Evolutionary conservation across 2,329 filamentous ascomycete genomes (phyloP), one percentile per base, ranked within the genome.

Genomic region (Talaromyces piceae): DNA sequence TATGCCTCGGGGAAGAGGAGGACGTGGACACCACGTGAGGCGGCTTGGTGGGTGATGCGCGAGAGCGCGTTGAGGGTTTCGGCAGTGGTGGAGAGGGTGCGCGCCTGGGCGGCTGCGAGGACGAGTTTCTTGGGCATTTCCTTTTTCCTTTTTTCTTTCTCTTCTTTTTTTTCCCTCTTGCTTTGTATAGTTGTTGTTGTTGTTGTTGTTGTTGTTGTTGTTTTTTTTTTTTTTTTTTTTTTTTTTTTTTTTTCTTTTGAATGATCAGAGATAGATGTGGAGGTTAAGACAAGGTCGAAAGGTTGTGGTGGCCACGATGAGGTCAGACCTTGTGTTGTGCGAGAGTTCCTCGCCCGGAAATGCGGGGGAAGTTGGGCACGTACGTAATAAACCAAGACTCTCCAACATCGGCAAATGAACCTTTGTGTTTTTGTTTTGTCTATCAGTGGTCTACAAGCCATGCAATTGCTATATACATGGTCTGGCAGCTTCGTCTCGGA

Each of bases 1-100:
- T 89, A 95, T 20, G 91, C 91, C 73, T 97, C 91, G 0, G 91
- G 91, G 55, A 96, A 91, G 48, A 96, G 81, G 25, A 96, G 77
- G 46, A 96, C 77, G 65, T 93, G 73, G 13, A 81, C 74, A 45
- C 73, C 73, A 39, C 73, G 67, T 11, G 66, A 76, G 33, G 83
- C 79, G n/a, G 90, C 90, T 30, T 76, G 71, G 22, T 71, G 71
- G 28, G 86, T 83, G 12, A 86, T 81, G 9, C 67, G 59, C 61
- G 83, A 77, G 47, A 95, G 79, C 30, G 84, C 79, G 5, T 69
- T 62, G 50, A 95, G 78, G 1, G 89, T 94, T 28, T 78, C 72
- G 22, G 71, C 23, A 13, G 67, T 61, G 3, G 65, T 65, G 30
- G 65, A 56, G 18, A 67, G 69, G 11, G 74, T 76, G 57, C 71